phyloP scores from a whole-genome alignment of 2,329 filamentous ascomycete genomes.

The Drechmeria coniospora region DNA sequence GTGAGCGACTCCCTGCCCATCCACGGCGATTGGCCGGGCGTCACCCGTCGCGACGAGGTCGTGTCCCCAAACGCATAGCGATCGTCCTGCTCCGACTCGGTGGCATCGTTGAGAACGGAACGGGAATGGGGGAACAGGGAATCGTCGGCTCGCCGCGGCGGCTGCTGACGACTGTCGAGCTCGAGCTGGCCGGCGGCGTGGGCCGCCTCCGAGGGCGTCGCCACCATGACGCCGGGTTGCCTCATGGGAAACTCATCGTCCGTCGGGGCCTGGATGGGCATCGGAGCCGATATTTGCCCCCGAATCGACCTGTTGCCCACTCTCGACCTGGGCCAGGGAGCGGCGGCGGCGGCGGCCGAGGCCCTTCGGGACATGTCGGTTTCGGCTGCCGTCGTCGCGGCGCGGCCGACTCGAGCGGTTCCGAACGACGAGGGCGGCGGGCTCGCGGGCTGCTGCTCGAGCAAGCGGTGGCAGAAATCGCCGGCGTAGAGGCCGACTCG shows the following conservation, averaged over 20 bases:
- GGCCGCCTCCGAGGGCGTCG: constrained; percentile 11
- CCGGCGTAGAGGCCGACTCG: no score
- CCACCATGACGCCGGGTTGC: constrained; percentile 22
- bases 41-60: no score
- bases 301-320: constrained; percentile 32
- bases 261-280: constrained; percentile 32
- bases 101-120: not conserved
- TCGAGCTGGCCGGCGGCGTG: no score
- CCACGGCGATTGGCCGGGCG: no score
- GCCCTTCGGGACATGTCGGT: no score
- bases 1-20: no score
- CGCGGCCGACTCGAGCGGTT: no score
- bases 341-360: constrained; percentile 23
- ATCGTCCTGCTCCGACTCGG: not conserved
- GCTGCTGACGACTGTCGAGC: no score
- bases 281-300: constrained; percentile 45
- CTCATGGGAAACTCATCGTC: constrained; percentile 41
- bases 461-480: not conserved
- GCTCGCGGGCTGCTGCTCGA: not conserved
- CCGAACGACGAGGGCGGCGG: no score
- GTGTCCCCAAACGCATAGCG: not conserved
- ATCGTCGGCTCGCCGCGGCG: not conserved
- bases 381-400: no score
- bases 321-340: constrained; percentile 8
- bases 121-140: not conserved